These are phyloP conservation scores for Vanilla planifolia DNA, from an alignment of 106 monocot genomes.

Conservation along the genomic window DNA sequence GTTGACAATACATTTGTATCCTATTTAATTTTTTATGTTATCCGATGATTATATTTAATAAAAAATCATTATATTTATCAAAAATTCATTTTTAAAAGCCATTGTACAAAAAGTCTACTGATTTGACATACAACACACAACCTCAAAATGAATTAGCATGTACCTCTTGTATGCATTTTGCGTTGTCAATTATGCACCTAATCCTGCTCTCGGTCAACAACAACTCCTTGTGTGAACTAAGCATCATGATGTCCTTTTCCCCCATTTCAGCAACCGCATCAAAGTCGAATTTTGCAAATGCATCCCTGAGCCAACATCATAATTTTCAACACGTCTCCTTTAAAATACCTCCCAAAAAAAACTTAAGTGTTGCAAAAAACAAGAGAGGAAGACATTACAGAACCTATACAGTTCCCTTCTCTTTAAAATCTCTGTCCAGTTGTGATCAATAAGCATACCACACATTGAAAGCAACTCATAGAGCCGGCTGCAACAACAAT, in stretches of 20 bases:
- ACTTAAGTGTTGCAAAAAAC: neutral
- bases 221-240: slow-evolving; percentile 57
- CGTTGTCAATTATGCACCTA: slow-evolving; percentile 71
- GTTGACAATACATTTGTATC: no score
- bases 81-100: no score
- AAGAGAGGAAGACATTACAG: neutral
- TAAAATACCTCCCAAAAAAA: slow-evolving; percentile 9
- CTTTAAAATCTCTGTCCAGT: slow-evolving; percentile 80
- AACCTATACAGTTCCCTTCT: slow-evolving; percentile 78
- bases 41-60: no score
- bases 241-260: slow-evolving; percentile 57
- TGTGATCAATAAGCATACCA: slow-evolving; percentile 74
- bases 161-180: slow-evolving; percentile 73
- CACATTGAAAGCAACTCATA: slow-evolving; percentile 63
- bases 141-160: slow-evolving; percentile 13
- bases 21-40: no score
- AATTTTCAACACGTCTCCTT: neutral
- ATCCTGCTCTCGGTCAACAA: slow-evolving; percentile 47
- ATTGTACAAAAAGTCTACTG: no score
- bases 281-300: slow-evolving; percentile 52
- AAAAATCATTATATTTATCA: no score
- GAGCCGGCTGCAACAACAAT: slow-evolving; percentile 35
- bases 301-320: slow-evolving; percentile 22
- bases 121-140: no score
- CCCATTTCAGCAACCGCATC: slow-evolving; percentile 65